These are phyloP conservation scores for Solanum hybrid DNA, from an alignment of 305 asterid genomes.

Conservation along the genomic window DNA sequence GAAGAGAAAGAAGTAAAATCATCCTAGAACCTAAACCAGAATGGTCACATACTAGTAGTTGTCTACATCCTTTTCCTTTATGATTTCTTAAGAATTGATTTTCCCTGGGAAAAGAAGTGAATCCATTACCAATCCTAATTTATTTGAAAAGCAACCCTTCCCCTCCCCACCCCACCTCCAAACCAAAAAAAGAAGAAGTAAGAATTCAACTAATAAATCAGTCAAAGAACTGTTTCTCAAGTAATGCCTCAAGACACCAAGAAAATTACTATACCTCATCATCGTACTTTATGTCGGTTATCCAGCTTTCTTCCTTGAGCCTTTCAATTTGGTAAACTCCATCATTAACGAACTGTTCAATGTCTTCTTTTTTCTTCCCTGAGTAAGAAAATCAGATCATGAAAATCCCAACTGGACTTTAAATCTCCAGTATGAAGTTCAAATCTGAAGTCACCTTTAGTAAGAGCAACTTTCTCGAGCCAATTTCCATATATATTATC, in stretches of 20 bases:
- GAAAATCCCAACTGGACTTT: neutral
- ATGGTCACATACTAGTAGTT: neutral
- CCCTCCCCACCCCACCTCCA: neutral
- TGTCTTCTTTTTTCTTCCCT: constrained; percentile 77
- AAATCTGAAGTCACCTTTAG: constrained; percentile 46
- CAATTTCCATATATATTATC: constrained; percentile 80
- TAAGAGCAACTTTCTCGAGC: constrained; percentile 60
- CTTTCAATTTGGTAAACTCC: constrained; percentile 79
- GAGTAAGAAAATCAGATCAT: constrained; percentile 15
- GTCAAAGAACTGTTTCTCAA: neutral
- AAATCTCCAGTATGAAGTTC: neutral
- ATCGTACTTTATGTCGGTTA: constrained; percentile 87
- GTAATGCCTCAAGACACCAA: constrained; percentile 1
- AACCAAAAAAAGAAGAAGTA: neutral
- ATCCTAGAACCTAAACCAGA: neutral
- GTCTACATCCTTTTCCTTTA: neutral
- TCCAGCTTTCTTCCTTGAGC: constrained; percentile 93
- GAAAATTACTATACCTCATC: constrained; percentile 71
- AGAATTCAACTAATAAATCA: neutral
- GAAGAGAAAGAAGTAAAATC: neutral
- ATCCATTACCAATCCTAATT: neutral
- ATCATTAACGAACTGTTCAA: constrained; percentile 75
- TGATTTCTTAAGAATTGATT: neutral
- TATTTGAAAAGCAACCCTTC: neutral
- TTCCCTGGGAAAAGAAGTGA: neutral